phyloP scores from a whole-genome alignment of 768 basidiomycete genomes.

The Mycena maculata region DNA sequence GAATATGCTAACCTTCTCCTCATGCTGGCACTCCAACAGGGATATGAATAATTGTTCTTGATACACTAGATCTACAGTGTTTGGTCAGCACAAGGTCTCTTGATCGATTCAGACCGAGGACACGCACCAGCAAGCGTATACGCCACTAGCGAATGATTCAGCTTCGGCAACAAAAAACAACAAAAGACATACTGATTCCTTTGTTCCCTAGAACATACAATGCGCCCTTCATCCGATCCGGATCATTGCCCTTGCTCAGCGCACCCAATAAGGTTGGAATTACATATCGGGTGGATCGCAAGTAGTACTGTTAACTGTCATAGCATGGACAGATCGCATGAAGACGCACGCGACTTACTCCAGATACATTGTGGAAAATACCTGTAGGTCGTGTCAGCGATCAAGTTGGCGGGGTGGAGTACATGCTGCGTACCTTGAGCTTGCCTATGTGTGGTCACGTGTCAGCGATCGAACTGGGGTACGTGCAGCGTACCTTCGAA shows the following conservation, averaged over 20 bases:
- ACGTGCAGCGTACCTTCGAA: conserved; percentile 67
- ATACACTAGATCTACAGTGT: conserved; percentile 62
- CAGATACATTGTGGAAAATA: conserved; percentile 60
- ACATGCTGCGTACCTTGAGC: conserved; percentile 74
- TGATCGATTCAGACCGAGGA: conserved; percentile 26
- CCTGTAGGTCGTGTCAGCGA: neutral
- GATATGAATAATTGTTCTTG: conserved; percentile 69
- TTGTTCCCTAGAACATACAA: conserved; percentile 84
- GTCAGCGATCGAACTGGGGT: neutral
- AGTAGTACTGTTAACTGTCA: conserved; percentile 62
- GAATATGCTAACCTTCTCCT: conserved; percentile 77
- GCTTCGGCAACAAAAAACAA: conserved; percentile 24
- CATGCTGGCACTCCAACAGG: conserved; percentile 81
- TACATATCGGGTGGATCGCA: conserved; percentile 75
- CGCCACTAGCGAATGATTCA: conserved; percentile 54
- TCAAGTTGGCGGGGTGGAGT: conserved; percentile 31
- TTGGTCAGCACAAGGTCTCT: neutral
- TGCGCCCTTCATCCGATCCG: conserved; percentile 96
- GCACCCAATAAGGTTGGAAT: conserved; percentile 72
- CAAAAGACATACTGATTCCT: conserved; percentile 63
- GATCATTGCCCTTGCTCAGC: conserved; percentile 79
- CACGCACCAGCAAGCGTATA: conserved; percentile 75
- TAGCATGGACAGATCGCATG: neutral
- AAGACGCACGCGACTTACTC: conserved; percentile 57
- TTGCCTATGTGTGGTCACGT: conserved; percentile 58